Conservation (phyloP, 306 rosid genomes). For the Mimosa bimucronata region DNA sequence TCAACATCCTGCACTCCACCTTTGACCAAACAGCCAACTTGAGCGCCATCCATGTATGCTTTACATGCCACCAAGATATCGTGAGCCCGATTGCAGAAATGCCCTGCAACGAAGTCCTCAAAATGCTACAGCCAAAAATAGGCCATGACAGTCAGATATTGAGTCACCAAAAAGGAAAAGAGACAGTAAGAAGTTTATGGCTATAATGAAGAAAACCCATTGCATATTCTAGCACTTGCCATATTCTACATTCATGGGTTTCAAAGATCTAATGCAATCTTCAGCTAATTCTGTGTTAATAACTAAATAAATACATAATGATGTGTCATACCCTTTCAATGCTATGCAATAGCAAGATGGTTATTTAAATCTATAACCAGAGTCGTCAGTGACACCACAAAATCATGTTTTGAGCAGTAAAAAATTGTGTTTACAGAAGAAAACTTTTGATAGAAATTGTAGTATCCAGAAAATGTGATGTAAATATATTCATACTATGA, state of each 20-base stretch:
- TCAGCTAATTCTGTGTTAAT: neutral
- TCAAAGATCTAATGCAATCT: neutral
- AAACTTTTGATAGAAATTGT: neutral
- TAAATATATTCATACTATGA: neutral
- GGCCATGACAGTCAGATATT: constrained; percentile 28
- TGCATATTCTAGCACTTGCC: constrained; percentile 21
- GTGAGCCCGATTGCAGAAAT: constrained; percentile 66
- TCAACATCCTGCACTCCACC: constrained; percentile 87
- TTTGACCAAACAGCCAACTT: constrained; percentile 79
- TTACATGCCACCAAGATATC: constrained; percentile 78
- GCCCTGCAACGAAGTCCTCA: constrained; percentile 73
- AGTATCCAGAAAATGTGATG: neutral
- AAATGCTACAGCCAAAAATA: constrained; percentile 61
- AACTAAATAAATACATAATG: neutral
- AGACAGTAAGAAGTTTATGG: neutral
- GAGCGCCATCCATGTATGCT: constrained; percentile 85
- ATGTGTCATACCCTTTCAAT: neutral
- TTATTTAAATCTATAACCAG: neutral
- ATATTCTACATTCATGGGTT: constrained; percentile 17
- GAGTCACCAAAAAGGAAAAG: neutral
- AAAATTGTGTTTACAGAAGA: neutral
- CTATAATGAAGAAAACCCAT: constrained; percentile 12
- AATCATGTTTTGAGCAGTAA: neutral
- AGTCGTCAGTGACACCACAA: neutral
- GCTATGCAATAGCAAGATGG: neutral